Conservation (phyloP, 2,329 filamentous ascomycete genomes). For the Atkinsonella texensis region DNA sequence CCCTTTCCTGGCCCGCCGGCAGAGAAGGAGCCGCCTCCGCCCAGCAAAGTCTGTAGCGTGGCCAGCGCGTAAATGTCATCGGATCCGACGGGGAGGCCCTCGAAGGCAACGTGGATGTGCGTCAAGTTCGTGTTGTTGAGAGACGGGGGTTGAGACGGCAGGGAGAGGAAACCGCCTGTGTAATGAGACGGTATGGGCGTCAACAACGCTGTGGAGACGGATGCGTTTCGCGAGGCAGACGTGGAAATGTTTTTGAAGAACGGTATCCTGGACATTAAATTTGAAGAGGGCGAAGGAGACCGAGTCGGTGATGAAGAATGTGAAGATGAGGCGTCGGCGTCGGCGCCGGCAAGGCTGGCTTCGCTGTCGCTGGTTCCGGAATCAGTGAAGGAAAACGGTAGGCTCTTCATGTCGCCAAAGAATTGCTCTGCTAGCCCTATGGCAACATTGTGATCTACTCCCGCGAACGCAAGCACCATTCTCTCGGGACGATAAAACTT, state of each 20-base stretch:
- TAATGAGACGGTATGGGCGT: conserved; percentile 65
- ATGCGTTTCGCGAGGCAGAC: conserved; percentile 51
- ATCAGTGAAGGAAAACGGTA: conserved; percentile 36
- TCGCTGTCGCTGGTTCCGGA: conserved; percentile 43
- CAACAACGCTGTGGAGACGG: conserved; percentile 33
- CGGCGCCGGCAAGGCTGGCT: conserved; percentile 17
- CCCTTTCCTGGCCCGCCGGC: conserved; percentile 95
- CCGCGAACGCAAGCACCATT: conserved; percentile 91
- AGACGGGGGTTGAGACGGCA: conserved; percentile 69
- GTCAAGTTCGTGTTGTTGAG: conserved; percentile 71
- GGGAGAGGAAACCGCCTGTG: conserved; percentile 83
- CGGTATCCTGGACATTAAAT: conserved; percentile 69
- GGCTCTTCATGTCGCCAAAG: conserved; percentile 76
- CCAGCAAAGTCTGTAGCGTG: conserved; percentile 88
- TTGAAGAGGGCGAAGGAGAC: conserved; percentile 39
- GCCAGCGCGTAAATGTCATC: conserved; percentile 94
- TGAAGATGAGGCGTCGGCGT: conserved; percentile 23
- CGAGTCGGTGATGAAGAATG: conserved; percentile 19
- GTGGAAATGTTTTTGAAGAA: conserved; percentile 85
- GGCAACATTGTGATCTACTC: conserved; percentile 71
- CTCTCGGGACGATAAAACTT: conserved; percentile 81
- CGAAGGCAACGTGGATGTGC: conserved; percentile 91
- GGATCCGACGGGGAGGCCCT: conserved; percentile 80
- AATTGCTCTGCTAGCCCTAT: conserved; percentile 68
- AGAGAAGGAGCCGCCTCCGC: conserved; percentile 91